Base-by-base conservation (phyloP, 2,329 filamentous ascomycete species). In the Rhinocladiella mackenziei region DNA sequence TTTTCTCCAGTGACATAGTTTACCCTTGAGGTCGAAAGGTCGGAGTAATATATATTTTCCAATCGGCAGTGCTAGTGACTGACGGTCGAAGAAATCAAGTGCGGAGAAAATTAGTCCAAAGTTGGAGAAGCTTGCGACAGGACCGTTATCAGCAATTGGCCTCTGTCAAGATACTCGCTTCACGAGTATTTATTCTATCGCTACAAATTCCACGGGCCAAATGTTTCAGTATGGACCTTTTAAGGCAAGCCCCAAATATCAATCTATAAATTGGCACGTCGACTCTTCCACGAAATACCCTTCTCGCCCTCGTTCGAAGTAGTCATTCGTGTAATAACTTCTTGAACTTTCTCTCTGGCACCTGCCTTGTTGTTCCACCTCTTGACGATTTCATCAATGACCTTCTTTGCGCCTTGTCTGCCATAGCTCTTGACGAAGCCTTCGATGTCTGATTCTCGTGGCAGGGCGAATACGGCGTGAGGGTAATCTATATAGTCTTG, bases 401-500 rank as follows among this genome's bases (percentile, higher is more conserved):
- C 75, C 63, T 85, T 72, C 49, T 74, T 67, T 5, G 70, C 62
- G 26, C 71, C 70, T 52, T 70, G 64, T 61, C 72, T 71, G 9
- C 70, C 69, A 8, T 67, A 62, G 23, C 54, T 60, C 30, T 57
- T 64, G 37, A 73, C 69, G 35, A 66, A 65, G 11, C 60, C 50
- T 58, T 73, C 57, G 39, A 82, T 77, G 34, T 63, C 60, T 4
- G 57, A 51, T 67, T 97, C 89, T 2, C 72, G 75, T 4, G 91
- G 92, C 48, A 96, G 71, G 4, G 83, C 84, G 20, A 89, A 80
- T 22, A 58, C 57, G 19, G 67, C 65, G 63, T 86, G 78, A 1
- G 89, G 91, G 65, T 96, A 96, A 46, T 83, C 70, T 4, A 60
- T 63, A 67, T 83, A 97, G 56, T 84, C 76, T 65, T 40, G 73